Evolutionary conservation across 345 rosid genomes (phyloP).

Genomic region (Punica granatum): DNA sequence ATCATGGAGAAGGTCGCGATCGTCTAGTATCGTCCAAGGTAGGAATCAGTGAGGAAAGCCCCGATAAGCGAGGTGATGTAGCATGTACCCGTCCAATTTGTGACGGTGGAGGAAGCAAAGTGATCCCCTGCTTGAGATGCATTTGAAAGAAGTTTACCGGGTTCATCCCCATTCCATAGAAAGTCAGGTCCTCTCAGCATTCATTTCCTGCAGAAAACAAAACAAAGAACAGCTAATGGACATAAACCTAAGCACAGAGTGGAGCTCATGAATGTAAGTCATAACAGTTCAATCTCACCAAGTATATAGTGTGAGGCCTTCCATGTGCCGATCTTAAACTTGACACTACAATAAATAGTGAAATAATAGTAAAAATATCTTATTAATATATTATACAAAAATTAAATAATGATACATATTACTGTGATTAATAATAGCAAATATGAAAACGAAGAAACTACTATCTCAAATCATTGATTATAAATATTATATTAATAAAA

Average conservation of each 20-base stretch:
- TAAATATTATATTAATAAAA: too few species aligned
- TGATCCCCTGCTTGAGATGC: constrained; percentile 63
- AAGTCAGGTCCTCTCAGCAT: constrained; percentile 86
- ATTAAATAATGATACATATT: too few species aligned
- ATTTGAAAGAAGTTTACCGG: constrained; percentile 66
- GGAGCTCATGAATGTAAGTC: too few species aligned
- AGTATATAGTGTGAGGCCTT: too few species aligned
- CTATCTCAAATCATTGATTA: too few species aligned
- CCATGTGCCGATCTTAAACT: too few species aligned
- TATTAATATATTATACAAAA: too few species aligned
- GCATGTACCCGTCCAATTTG: constrained; percentile 93
- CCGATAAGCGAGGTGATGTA: constrained; percentile 77
- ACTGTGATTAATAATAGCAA: too few species aligned
- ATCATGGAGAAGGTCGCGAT: constrained; percentile 66
- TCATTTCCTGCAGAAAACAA: constrained; percentile 50
- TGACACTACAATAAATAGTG: too few species aligned
- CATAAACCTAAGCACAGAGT: neutral
- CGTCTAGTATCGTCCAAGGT: constrained; percentile 82
- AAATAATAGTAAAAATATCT: too few species aligned
- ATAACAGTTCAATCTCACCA: too few species aligned
- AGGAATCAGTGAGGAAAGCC: constrained; percentile 90
- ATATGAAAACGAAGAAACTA: too few species aligned
- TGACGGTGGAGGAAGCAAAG: constrained; percentile 67
- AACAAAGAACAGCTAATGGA: neutral
- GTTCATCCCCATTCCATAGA: constrained; percentile 94